Percentiles rank a stretch among this genome's conserved stretches.
Evolutionary conservation across 306 rosid species (phyloP).

Genomic region (Malus asiatica): DNA sequence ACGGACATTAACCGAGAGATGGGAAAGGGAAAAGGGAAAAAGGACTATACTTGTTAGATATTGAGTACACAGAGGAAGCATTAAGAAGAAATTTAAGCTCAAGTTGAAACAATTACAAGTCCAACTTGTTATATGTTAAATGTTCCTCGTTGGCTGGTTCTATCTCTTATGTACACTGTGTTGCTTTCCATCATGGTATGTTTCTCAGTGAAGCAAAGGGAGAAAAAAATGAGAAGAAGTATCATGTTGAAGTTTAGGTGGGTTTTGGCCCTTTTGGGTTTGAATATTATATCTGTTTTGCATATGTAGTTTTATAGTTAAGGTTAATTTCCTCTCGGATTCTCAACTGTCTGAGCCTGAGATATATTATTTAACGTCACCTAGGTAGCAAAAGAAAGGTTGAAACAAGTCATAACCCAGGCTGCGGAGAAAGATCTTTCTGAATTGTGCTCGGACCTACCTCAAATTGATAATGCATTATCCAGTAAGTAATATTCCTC

Average conservation of each 20-base stretch:
- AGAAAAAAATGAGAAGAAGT: not conserved
- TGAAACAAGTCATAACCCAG: constrained; percentile 64
- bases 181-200: not conserved
- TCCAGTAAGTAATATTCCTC: constrained; percentile 42
- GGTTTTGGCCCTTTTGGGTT: not conserved
- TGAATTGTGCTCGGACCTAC: constrained; percentile 41
- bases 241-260: constrained; percentile 1
- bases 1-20: not conserved
- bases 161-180: not conserved
- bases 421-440: constrained; percentile 64
- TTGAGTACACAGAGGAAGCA: not conserved
- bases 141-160: not conserved
- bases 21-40: not conserved
- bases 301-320: not conserved
- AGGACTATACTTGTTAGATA: not conserved
- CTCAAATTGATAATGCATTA: constrained; percentile 28
- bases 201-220: not conserved
- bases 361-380: constrained; percentile 8
- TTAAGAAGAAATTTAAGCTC: not conserved
- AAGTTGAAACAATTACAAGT: not conserved
- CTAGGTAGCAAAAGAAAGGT: constrained; percentile 71
- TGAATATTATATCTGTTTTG: not conserved
- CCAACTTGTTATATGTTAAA: not conserved
- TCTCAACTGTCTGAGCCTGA: constrained; percentile 12
- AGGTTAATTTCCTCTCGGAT: not conserved